phyloP scores from a whole-genome alignment of 1,284 basidiomycete genomes.

The Rhizopogon parksii region DNA sequence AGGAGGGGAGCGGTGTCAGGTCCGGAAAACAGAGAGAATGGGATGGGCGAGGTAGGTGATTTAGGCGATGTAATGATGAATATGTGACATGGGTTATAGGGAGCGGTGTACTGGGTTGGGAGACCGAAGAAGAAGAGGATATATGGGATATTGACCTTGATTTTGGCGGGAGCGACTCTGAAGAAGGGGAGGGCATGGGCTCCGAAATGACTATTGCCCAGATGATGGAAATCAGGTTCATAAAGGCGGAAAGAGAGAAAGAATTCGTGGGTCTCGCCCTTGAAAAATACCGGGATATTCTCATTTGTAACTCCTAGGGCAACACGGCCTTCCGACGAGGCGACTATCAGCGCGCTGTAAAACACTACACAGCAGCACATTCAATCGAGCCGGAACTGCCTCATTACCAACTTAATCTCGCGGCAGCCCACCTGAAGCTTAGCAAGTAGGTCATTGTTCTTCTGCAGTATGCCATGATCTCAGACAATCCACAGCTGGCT shows the following conservation, averaged over 20 bases:
- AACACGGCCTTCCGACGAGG: conserved; percentile 58
- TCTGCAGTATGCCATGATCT: conserved; percentile 8
- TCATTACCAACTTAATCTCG: conserved; percentile 65
- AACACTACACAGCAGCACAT: conserved; percentile 51
- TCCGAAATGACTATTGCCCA: conserved; percentile 58
- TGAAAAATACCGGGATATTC: not conserved
- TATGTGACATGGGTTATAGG: conserved; percentile 21
- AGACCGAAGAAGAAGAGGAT: conserved; percentile 64
- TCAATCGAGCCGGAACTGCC: conserved; percentile 62
- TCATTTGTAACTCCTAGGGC: conserved; percentile 36
- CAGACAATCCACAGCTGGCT: conserved; percentile 45
- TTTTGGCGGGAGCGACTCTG: conserved; percentile 46
- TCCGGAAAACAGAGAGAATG: conserved; percentile 62
- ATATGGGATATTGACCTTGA: conserved; percentile 64
- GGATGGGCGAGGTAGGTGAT: conserved; percentile 51
- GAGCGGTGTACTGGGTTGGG: conserved; percentile 60
- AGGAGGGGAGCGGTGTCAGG: conserved; percentile 46
- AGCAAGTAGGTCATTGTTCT: conserved; percentile 40
- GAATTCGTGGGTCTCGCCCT: conserved; percentile 41
- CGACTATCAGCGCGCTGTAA: conserved; percentile 46
- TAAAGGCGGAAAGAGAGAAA: conserved; percentile 61
- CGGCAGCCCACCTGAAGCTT: conserved; percentile 61
- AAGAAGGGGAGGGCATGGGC: conserved; percentile 37
- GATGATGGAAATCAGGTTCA: conserved; percentile 62
- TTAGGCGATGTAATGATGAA: not conserved